A percentile compares a stretch with the other conserved stretches of the same genome.
Conservation (phyloP, 164 flowering plant species). For the Cinnamomum chago region DNA sequence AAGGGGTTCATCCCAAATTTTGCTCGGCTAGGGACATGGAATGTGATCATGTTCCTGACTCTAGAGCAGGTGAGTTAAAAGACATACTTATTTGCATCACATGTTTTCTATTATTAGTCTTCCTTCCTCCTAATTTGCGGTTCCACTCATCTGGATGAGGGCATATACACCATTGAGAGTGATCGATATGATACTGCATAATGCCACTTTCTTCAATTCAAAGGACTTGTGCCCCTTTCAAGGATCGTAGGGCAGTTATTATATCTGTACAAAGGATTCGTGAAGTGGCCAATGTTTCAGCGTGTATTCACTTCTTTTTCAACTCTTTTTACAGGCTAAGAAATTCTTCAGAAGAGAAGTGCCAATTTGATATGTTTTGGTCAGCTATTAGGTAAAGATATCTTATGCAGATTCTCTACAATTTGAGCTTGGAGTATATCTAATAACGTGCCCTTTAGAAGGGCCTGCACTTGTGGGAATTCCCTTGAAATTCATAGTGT, state of each 20-base stretch:
- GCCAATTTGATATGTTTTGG: slow-evolving; percentile 5
- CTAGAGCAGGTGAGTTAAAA: slow-evolving; percentile 64
- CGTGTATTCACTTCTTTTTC: not conserved
- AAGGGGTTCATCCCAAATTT: slow-evolving; percentile 91
- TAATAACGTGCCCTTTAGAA: not conserved
- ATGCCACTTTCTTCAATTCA: not conserved
- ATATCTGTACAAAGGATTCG: not conserved
- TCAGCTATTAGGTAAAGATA: not conserved
- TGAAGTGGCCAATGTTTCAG: not conserved
- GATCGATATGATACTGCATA: not conserved
- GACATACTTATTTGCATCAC: not conserved
- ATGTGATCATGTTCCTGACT: slow-evolving; percentile 80
- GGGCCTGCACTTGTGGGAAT: not conserved
- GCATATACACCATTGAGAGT: too few relatives aligned
- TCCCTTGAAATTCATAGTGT: not conserved
- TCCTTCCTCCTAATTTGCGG: too few relatives aligned
- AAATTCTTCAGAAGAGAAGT: slow-evolving; percentile 26
- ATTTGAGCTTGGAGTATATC: not conserved
- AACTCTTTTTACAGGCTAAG: slow-evolving; percentile 19
- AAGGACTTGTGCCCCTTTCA: not conserved
- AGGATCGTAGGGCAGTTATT: not conserved
- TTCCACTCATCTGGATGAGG: too few relatives aligned
- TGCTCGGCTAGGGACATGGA: slow-evolving; percentile 82
- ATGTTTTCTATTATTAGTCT: not conserved
- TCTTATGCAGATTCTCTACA: not conserved